phyloP scores from a whole-genome alignment of 2,329 filamentous ascomycete genomes.

The Botrytis galanthina region DNA sequence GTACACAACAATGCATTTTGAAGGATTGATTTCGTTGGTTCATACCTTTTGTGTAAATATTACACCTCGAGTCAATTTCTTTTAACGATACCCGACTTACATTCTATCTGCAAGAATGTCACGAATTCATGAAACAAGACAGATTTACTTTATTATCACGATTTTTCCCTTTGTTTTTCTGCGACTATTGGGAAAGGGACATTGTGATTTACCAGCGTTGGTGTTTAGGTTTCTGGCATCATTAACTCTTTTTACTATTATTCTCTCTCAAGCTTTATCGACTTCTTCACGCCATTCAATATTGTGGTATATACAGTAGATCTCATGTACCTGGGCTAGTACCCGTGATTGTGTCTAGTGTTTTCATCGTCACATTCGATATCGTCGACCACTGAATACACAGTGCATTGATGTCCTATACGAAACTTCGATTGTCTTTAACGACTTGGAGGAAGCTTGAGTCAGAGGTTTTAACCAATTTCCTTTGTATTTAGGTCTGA shows the following conservation, averaged over 20 bases:
- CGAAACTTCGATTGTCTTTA: neutral
- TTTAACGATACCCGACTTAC: slow-evolving; percentile 1
- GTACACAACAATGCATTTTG: slow-evolving; percentile 27
- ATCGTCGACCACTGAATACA: neutral
- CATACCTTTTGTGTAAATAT: slow-evolving; percentile 4
- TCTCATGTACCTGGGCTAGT: neutral
- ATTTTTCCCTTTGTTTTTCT: neutral
- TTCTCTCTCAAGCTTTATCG: neutral
- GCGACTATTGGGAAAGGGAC: neutral
- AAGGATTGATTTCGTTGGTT: slow-evolving; percentile 39
- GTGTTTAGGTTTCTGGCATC: slow-evolving; percentile 5
- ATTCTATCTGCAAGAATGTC: neutral
- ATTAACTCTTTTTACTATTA: neutral
- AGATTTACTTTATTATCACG: neutral
- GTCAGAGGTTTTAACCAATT: neutral
- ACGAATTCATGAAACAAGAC: slow-evolving; percentile 14
- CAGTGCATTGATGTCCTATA: neutral
- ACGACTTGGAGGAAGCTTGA: neutral
- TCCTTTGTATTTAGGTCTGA: neutral
- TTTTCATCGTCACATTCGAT: neutral
- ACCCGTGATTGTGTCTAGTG: neutral
- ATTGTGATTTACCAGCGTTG: slow-evolving; percentile 2
- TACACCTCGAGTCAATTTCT: slow-evolving; percentile 7
- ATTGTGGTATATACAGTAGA: neutral
- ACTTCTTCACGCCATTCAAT: neutral